Percentiles rank a stretch among this genome's conserved stretches.
These are phyloP conservation scores for Termitomyces sp. DNA, from an alignment of 768 basidiomycete species.

Conservation along the genomic window DNA sequence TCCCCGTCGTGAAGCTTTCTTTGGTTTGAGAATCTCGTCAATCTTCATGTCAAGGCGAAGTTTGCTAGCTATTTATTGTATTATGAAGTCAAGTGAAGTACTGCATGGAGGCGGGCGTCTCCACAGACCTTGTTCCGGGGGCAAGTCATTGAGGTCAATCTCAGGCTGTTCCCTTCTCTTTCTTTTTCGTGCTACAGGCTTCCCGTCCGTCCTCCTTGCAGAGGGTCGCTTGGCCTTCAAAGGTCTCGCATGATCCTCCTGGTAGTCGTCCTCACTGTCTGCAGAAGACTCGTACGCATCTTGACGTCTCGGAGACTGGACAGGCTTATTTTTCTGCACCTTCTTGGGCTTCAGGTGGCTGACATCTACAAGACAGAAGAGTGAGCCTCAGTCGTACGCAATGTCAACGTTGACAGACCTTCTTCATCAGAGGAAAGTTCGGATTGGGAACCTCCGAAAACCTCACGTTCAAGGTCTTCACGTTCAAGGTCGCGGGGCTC, in stretches of 20 bases:
- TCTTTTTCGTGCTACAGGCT: constrained; percentile 38
- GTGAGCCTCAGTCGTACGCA: background rate
- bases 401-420: constrained; percentile 21
- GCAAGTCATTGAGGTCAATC: constrained; percentile 61
- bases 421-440: constrained; percentile 80
- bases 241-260: constrained; percentile 26
- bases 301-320: constrained; percentile 32
- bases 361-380: constrained; percentile 25
- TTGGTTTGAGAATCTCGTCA: constrained; percentile 82
- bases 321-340: constrained; percentile 22
- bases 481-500: constrained; percentile 43
- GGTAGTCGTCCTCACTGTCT: constrained; percentile 48
- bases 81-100: background rate
- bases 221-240: constrained; percentile 26
- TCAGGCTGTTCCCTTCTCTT: constrained; percentile 59
- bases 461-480: constrained; percentile 54
- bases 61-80: constrained; percentile 54
- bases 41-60: constrained; percentile 77
- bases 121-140: constrained; percentile 70
- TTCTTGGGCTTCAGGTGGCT: constrained; percentile 39
- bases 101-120: background rate
- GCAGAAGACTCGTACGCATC: constrained; percentile 54
- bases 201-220: constrained; percentile 22
- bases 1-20: constrained; percentile 59
- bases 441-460: constrained; percentile 81